Evolutionary conservation across 495 filamentous ascomycete genomes (phyloP), one percentile per base, ranked within the genome.

Genomic region (Penicillium pancosmium): DNA sequence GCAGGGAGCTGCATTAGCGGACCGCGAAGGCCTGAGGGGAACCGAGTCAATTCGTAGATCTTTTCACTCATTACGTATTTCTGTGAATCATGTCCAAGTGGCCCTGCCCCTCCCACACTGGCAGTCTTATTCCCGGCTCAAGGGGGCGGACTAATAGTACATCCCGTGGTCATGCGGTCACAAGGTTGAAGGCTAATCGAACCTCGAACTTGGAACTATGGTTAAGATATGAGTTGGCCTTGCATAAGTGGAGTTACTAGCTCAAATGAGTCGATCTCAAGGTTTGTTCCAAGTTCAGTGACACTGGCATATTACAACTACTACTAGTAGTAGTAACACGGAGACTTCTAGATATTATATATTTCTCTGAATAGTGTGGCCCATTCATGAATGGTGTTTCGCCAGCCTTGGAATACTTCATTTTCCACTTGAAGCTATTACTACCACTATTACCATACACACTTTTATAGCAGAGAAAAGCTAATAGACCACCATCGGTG

Each of bases 61-160:
- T 31, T 31, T 9, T 9, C 5, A 31, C 27, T n/a, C 36, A 55
- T 62, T 62, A 62, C 60, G 55, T 62, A 58, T 33, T 49, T 0
- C 5, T 10, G 16, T 46, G 41, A 46, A 46, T 46, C n/a, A 46
- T 46, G 7, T 19, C 9, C n/a, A n/a, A 2, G 7, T 31, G 18
- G n/a, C 51, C 51, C 33, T 10, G 36, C 5, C 36, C 36, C 41
- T 46, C 16, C 16, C 12, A 19, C 44, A 23, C 23, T 3, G 23
- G 23, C 23, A 15, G 18, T 25, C 10, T 21, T 34, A 15, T 46
- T 46, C 41, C 41, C 41, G n/a, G n/a, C 8, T 46, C n/a, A 16
- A 19, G 18, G n/a, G 41, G 41, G 41, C n/a, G 41, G 41, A 19
- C 5, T 6, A 16, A 46, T 5, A 33, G 50, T 52, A 16, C 19